Conservation (phyloP, 1,284 basidiomycete species). For the Naganishia sp. region DNA sequence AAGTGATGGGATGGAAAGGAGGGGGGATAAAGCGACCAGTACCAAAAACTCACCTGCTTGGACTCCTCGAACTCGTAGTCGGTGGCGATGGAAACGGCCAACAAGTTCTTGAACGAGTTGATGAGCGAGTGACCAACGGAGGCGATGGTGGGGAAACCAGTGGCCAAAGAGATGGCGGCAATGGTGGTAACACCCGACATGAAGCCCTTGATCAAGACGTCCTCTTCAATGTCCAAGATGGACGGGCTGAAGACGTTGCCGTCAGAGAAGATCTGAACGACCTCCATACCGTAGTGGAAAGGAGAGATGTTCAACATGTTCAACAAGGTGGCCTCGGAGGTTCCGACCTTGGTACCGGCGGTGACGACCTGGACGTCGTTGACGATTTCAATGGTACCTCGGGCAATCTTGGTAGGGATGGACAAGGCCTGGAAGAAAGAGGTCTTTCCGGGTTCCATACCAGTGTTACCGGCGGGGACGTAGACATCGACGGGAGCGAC, state of each 20-base stretch:
- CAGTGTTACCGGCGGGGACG: constrained; percentile 95
- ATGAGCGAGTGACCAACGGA: constrained; percentile 93
- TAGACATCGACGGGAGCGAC: constrained; percentile 87
- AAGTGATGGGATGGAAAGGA: neutral
- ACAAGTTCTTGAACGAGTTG: constrained; percentile 98
- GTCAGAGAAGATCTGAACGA: constrained; percentile 88
- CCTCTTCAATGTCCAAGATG: constrained; percentile 94
- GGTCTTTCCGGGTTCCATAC: constrained; percentile 99
- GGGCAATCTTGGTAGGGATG: constrained; percentile 99
- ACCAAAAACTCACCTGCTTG: constrained; percentile 70
- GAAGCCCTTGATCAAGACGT: constrained; percentile 88
- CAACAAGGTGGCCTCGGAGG: constrained; percentile 94
- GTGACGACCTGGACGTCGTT: constrained; percentile 93
- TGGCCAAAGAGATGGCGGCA: constrained; percentile 90
- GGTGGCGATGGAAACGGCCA: constrained; percentile 86
- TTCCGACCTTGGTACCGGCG: constrained; percentile 88
- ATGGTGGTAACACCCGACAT: constrained; percentile 90
- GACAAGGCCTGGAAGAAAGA: constrained; percentile 99
- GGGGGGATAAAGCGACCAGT: constrained; percentile 36
- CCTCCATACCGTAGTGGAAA: constrained; percentile 98
- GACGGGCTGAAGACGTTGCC: constrained; percentile 86
- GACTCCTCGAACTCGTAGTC: constrained; percentile 94
- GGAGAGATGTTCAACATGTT: constrained; percentile 99
- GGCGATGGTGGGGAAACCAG: constrained; percentile 93
- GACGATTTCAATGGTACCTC: constrained; percentile 99